Evolutionary conservation across 257 asterid genomes (phyloP), one percentile per base, ranked within the genome.

Genomic region (Fraxinus pennsylvanica): DNA sequence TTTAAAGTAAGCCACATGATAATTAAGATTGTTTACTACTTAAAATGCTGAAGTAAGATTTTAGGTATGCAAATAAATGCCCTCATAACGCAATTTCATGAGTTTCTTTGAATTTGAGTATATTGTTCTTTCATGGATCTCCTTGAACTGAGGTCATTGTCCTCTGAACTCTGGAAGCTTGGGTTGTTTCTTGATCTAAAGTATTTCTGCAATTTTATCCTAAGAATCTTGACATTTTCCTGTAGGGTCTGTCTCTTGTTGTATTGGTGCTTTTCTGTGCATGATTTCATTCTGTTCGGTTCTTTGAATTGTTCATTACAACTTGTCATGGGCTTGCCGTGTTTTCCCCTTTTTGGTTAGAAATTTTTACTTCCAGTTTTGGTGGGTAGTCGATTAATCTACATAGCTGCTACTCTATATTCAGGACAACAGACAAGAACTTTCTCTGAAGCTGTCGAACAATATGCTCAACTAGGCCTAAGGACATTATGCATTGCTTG

Each of bases 401-500:
- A 35, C 21, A 59, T 21, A 33, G 66, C 50, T 45, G 33, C 52
- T 77, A 70, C 67, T 70, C 71, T 6, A 50, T 54, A 52, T 65
- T 74, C 91, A 96, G 99, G 95, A 82, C 98, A 91, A 90, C 97
- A 88, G 82, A 85, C 86, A 57, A 86, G 96, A 81, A 81, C 85
- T 72, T 87, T 83, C 87, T 79, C 94, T 57, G 99, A 96, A 86
- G 96, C 97, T 81, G 99, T 92, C 54, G 99, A 96, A 52, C 94
- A 89, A 72, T 96, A 96, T 89, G 90, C 98, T 81, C 99, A 96
- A 78, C 86, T 96, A 80, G 99, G 99, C 32, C 85, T 96, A 87
- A 91, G 99, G 68, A 96, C 99, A 15, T 85, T 96, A 84, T 96
- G 99, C 87, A 88, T 96, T 77, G 98, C 99, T 81, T 96, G 95